phyloP scores from a whole-genome alignment of 2,329 filamentous ascomycete species.

The Fusarium virguliforme region DNA sequence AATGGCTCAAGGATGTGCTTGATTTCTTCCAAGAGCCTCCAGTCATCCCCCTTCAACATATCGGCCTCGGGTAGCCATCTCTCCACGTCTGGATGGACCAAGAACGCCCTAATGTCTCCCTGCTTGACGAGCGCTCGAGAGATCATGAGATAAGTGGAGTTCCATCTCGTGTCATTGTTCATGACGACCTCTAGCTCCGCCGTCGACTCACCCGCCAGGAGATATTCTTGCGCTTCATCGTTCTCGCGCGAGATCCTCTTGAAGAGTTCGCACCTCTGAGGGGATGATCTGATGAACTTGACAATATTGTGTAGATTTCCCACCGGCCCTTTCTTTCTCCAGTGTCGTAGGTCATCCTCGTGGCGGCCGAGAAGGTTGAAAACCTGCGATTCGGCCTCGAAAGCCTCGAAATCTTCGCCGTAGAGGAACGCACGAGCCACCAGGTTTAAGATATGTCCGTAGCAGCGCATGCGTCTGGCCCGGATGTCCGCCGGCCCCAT shows the following conservation, averaged over 20 bases:
- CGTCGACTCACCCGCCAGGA: neutral
- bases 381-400: no score
- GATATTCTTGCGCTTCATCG: neutral
- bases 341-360: constrained; percentile 1
- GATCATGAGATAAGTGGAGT: constrained; percentile 14
- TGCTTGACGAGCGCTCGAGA: constrained; percentile 15
- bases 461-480: neutral
- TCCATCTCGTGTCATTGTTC: constrained; percentile 7
- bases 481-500: no score
- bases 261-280: neutral
- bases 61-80: neutral
- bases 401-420: no score
- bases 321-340: neutral
- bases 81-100: constrained; percentile 8
- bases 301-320: constrained; percentile 9
- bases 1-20: neutral
- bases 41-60: neutral
- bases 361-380: no score
- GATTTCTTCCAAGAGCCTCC: neutral
- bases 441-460: constrained; percentile 4
- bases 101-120: constrained; percentile 16
- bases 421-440: no score
- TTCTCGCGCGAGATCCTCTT: neutral
- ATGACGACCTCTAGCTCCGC: neutral
- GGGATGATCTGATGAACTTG: constrained; percentile 5